Conservation (phyloP, 768 basidiomycete species). For the Xerocomellus chrysenteron region DNA sequence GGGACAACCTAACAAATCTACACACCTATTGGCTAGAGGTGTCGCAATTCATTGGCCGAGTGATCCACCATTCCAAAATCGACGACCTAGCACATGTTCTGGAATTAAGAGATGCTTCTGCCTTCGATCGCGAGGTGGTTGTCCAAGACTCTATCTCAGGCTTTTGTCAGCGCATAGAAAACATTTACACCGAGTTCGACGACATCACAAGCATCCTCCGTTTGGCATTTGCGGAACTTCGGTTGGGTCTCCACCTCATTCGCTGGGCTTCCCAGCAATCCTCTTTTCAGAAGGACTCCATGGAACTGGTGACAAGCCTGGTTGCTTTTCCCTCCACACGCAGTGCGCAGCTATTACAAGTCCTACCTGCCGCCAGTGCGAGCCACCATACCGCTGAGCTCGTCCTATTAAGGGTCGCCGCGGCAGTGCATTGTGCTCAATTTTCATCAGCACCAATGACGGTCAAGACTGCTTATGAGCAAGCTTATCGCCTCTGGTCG, state of each 20-base stretch:
- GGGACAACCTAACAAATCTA: slow-evolving; percentile 47
- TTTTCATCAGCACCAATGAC: slow-evolving; percentile 1
- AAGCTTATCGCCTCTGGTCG: slow-evolving; percentile 77
- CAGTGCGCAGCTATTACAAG: slow-evolving; percentile 40
- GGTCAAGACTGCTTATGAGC: slow-evolving; percentile 61
- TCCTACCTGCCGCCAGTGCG: slow-evolving; percentile 12
- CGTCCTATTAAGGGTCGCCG: slow-evolving; percentile 46
- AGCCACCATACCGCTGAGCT: slow-evolving; percentile 28
- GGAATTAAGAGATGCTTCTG: slow-evolving; percentile 36
- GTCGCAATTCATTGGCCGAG: slow-evolving; percentile 65
- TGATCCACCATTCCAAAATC: slow-evolving; percentile 49
- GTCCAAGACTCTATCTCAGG: slow-evolving; percentile 77
- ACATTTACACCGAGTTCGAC: slow-evolving; percentile 63
- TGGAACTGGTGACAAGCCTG: slow-evolving; percentile 35
- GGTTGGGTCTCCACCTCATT: slow-evolving; percentile 68
- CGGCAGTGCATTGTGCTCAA: slow-evolving; percentile 29
- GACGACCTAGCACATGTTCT: slow-evolving; percentile 44
- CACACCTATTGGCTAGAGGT: slow-evolving; percentile 76
- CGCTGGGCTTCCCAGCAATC: slow-evolving; percentile 27
- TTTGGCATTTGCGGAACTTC: slow-evolving; percentile 61
- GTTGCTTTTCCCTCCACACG: slow-evolving; percentile 54
- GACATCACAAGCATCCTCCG: slow-evolving; percentile 73
- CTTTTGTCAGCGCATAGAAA: slow-evolving; percentile 70
- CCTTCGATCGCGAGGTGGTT: slow-evolving; percentile 58
- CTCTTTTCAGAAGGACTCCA: slow-evolving; percentile 17